A percentile compares a stretch with the other conserved stretches of the same genome.
Evolutionary conservation across 768 basidiomycete genomes (phyloP).

Genomic region (Gloeophyllum trabeum): DNA sequence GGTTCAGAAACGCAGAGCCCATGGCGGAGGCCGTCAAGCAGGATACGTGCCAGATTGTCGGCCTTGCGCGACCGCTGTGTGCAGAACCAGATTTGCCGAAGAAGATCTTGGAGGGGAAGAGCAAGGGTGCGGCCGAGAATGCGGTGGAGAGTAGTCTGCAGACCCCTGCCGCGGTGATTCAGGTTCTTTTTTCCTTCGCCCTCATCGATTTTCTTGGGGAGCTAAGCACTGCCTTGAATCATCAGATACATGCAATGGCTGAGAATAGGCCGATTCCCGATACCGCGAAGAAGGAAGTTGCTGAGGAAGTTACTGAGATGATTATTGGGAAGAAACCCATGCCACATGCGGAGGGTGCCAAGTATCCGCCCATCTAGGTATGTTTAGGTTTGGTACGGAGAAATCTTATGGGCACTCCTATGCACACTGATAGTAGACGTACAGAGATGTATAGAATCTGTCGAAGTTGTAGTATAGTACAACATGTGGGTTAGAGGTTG

Average conservation of each 20-base stretch:
- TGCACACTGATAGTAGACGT: too few relatives aligned
- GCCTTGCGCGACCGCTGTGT: neutral
- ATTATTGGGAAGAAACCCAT: neutral
- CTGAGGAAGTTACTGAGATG: neutral
- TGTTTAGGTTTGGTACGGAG: too few relatives aligned
- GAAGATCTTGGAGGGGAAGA: neutral
- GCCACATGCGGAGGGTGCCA: neutral
- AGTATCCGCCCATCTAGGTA: neutral
- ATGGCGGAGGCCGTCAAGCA: slow-evolving; percentile 17
- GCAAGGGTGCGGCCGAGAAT: neutral
- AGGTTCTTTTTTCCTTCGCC: neutral
- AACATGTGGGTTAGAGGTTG: too few relatives aligned
- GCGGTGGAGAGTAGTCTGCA: neutral
- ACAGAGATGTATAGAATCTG: too few relatives aligned
- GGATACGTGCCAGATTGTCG: neutral
- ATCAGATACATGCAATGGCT: neutral
- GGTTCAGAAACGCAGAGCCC: slow-evolving; percentile 16
- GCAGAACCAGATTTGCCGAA: neutral
- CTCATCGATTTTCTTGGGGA: too few relatives aligned
- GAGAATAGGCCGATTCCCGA: neutral
- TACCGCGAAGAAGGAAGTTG: neutral
- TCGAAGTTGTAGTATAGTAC: too few relatives aligned
- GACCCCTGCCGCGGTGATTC: neutral
- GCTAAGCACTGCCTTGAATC: too few relatives aligned
- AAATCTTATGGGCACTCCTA: too few relatives aligned